A percentile compares a stretch with the other conserved stretches of the same genome.
Conservation (phyloP, 148 eudicot genomes). For the Pouteria glomerata region DNA sequence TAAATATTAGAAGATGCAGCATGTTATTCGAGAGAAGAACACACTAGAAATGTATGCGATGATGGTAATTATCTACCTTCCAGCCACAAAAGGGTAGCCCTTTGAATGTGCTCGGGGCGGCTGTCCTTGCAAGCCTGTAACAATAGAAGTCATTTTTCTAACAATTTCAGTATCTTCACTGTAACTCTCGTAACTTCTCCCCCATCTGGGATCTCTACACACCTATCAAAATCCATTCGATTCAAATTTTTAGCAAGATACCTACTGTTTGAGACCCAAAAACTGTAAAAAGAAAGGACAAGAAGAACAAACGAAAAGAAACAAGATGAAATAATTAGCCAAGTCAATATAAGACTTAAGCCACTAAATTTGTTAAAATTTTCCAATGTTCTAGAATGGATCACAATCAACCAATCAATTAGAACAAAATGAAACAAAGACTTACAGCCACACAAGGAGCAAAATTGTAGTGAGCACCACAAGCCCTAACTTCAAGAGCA, state of each 20-base stretch:
- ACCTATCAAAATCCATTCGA: conserved; percentile 39
- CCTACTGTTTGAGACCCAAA: background rate
- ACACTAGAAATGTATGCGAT: background rate
- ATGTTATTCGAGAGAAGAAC: background rate
- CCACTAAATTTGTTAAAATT: too few species aligned
- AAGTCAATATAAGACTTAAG: background rate
- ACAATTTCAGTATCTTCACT: conserved; percentile 79
- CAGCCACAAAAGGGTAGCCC: conserved; percentile 79
- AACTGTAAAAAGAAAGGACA: conserved; percentile 1
- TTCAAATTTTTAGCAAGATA: background rate
- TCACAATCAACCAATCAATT: too few species aligned
- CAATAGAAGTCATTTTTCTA: conserved; percentile 72
- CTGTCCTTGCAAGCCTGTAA: conserved; percentile 75
- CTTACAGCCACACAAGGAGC: conserved; percentile 95
- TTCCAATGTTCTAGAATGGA: too few species aligned
- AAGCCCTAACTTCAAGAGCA: conserved; percentile 80
- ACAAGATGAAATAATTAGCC: background rate
- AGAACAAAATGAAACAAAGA: conserved; percentile 8
- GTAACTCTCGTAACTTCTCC: conserved; percentile 84
- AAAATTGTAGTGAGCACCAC: conserved; percentile 68
- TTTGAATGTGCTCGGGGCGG: conserved; percentile 58
- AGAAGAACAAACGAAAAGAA: background rate
- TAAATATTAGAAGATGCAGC: background rate
- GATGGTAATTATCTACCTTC: conserved; percentile 46
- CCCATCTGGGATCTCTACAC: conserved; percentile 91